These are phyloP conservation scores for Cystobasidiaceae sp. DNA, from an alignment of 1,284 basidiomycete genomes.

Conservation along the genomic window DNA sequence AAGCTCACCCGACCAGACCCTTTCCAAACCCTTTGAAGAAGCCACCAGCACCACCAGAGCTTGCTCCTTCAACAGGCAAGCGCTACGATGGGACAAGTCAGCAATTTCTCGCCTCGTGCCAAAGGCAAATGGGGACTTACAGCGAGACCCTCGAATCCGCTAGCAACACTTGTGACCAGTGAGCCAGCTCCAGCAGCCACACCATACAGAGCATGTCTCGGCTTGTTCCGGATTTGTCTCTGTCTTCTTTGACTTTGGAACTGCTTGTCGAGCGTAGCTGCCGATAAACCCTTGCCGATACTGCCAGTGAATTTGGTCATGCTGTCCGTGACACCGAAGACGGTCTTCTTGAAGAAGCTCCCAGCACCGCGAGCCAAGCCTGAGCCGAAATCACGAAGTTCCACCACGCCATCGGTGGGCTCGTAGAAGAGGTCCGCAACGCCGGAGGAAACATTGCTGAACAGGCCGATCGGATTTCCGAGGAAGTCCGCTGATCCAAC, in stretches of 20 bases:
- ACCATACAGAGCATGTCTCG: constrained; percentile 94
- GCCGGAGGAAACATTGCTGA: constrained; percentile 98
- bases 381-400: constrained; percentile 91
- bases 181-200: constrained; percentile 91
- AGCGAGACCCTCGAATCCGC: constrained; percentile 91
- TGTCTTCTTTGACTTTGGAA: constrained; percentile 86
- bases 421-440: constrained; percentile 99
- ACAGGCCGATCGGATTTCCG: constrained; percentile 80
- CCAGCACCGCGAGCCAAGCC: constrained; percentile 97
- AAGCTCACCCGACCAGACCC: constrained; percentile 78
- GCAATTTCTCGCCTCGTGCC: not conserved
- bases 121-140: constrained; percentile 48
- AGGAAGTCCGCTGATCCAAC: constrained; percentile 92
- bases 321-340: constrained; percentile 92
- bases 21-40: constrained; percentile 99
- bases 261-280: constrained; percentile 92
- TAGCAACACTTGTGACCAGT: constrained; percentile 86
- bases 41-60: constrained; percentile 85
- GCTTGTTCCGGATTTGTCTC: constrained; percentile 85
- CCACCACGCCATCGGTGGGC: constrained; percentile 93
- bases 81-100: constrained; percentile 52
- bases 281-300: constrained; percentile 93
- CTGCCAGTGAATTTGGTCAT: constrained; percentile 96
- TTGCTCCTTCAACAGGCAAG: constrained; percentile 95
- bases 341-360: constrained; percentile 97